A percentile compares a stretch with the other conserved stretches of the same genome.
phyloP scores from a whole-genome alignment of 495 filamentous ascomycete genomes.

The Lasiosphaeria hispida region DNA sequence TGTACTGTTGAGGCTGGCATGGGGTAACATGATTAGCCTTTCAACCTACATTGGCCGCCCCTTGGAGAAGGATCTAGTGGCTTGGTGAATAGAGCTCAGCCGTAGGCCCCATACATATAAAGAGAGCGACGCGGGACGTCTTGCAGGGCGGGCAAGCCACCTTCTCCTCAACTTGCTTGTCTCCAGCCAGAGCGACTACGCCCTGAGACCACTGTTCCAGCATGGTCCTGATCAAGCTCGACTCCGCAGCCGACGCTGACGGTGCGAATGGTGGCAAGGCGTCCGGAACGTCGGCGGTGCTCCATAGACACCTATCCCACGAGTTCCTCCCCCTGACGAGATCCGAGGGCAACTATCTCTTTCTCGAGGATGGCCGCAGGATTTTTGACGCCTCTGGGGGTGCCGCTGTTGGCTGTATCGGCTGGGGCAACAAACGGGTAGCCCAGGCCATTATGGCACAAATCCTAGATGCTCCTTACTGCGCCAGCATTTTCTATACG shows the following conservation, averaged over 20 bases:
- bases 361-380: slow-evolving; percentile 57
- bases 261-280: not conserved
- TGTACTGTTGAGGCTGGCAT: slow-evolving; percentile 11
- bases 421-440: slow-evolving; percentile 46
- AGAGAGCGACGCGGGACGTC: too few relatives aligned
- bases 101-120: too few relatives aligned
- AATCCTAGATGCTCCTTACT: slow-evolving; percentile 42
- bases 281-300: slow-evolving; percentile 29
- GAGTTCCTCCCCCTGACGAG: slow-evolving; percentile 25
- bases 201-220: slow-evolving; percentile 1
- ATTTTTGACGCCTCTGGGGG: slow-evolving; percentile 63
- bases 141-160: not conserved
- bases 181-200: not conserved
- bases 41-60: too few relatives aligned
- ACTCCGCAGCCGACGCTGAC: not conserved
- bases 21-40: slow-evolving; percentile 3
- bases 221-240: slow-evolving; percentile 25
- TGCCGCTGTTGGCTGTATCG: slow-evolving; percentile 53
- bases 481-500: slow-evolving; percentile 44
- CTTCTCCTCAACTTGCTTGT: not conserved
- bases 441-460: slow-evolving; percentile 44
- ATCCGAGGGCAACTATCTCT: slow-evolving; percentile 38
- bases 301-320: slow-evolving; percentile 32
- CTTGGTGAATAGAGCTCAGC: not conserved
- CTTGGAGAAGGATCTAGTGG: not conserved